A percentile compares a stretch with the other conserved stretches of the same genome.
phyloP scores from a whole-genome alignment of 305 asterid species.

The Nicotiana rustica region DNA sequence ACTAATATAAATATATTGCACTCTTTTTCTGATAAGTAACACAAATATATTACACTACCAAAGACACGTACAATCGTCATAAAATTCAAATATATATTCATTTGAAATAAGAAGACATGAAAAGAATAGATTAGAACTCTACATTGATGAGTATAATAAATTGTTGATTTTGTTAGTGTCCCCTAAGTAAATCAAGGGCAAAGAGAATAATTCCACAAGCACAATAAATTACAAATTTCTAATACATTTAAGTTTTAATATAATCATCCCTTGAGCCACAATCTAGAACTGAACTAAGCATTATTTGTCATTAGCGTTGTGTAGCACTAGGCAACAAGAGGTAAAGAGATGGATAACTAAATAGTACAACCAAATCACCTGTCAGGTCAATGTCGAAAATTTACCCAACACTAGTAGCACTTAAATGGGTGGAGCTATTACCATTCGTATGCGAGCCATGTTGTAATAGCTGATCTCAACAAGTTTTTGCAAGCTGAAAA shows the following conservation, averaged over 20 bases:
- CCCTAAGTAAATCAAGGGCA: conserved; percentile 22
- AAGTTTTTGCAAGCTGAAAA: conserved; percentile 97
- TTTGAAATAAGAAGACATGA: not conserved
- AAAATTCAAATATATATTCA: conserved; percentile 27
- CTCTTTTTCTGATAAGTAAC: not conserved
- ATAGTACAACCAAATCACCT: conserved; percentile 12
- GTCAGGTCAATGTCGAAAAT: conserved; percentile 20
- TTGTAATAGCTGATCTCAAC: conserved; percentile 99
- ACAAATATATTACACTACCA: not conserved
- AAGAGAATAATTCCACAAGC: conserved; percentile 28
- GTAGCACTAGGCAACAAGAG: conserved; percentile 29
- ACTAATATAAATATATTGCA: not conserved
- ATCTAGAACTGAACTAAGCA: not conserved
- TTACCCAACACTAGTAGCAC: not conserved
- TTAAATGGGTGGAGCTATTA: conserved; percentile 51
- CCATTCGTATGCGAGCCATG: conserved; percentile 99
- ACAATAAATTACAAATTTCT: conserved; percentile 2
- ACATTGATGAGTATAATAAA: conserved; percentile 16
- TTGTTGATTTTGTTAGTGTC: not conserved
- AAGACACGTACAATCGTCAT: conserved; percentile 18
- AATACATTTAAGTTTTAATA: conserved; percentile 3
- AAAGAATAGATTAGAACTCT: not conserved
- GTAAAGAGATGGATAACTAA: conserved; percentile 17
- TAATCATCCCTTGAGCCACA: conserved; percentile 16
- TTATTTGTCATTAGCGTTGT: not conserved